A percentile compares a stretch with the other conserved stretches of the same genome.
Conservation (phyloP, 2,329 filamentous ascomycete genomes). For the Fusarium chaquense region DNA sequence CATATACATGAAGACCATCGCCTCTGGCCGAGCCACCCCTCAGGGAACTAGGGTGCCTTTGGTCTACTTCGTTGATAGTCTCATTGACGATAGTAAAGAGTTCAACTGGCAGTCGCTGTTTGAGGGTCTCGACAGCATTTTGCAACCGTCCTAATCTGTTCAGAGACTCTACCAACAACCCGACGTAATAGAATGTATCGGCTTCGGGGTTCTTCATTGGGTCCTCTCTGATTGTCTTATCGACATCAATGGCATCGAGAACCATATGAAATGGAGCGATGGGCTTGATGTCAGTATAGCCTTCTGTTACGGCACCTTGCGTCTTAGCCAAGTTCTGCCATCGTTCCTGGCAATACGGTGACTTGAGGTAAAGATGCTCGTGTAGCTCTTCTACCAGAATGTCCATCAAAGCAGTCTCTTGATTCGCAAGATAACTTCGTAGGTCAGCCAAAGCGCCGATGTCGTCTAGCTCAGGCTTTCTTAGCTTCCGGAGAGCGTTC, state of each 20-base stretch:
- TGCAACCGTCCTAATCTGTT: slow-evolving; percentile 91
- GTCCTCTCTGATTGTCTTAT: slow-evolving; percentile 79
- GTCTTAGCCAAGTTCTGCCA: slow-evolving; percentile 87
- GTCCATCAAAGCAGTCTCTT: slow-evolving; percentile 91
- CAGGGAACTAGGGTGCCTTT: slow-evolving; percentile 87
- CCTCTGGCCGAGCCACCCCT: slow-evolving; percentile 66
- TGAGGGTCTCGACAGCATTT: slow-evolving; percentile 87
- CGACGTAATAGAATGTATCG: slow-evolving; percentile 94
- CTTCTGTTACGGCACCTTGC: slow-evolving; percentile 67
- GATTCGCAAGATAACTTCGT: slow-evolving; percentile 88
- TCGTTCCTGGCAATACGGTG: slow-evolving; percentile 94
- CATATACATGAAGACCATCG: slow-evolving; percentile 72
- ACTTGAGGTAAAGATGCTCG: slow-evolving; percentile 97
- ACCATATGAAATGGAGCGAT: slow-evolving; percentile 69
- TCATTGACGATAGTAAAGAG: slow-evolving; percentile 94
- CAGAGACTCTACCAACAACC: slow-evolving; percentile 86
- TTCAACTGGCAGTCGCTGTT: slow-evolving; percentile 93
- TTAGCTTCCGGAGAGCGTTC: slow-evolving; percentile 83
- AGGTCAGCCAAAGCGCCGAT: slow-evolving; percentile 91
- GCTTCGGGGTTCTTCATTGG: slow-evolving; percentile 93
- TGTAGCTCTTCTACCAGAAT: slow-evolving; percentile 98
- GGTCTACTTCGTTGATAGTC: slow-evolving; percentile 93
- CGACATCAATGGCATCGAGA: slow-evolving; percentile 71
- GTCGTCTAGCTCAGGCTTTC: slow-evolving; percentile 88
- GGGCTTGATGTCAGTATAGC: slow-evolving; percentile 59